Base-by-base conservation (phyloP, 1,284 basidiomycete species). In the Ceratobasidium sp. region DNA sequence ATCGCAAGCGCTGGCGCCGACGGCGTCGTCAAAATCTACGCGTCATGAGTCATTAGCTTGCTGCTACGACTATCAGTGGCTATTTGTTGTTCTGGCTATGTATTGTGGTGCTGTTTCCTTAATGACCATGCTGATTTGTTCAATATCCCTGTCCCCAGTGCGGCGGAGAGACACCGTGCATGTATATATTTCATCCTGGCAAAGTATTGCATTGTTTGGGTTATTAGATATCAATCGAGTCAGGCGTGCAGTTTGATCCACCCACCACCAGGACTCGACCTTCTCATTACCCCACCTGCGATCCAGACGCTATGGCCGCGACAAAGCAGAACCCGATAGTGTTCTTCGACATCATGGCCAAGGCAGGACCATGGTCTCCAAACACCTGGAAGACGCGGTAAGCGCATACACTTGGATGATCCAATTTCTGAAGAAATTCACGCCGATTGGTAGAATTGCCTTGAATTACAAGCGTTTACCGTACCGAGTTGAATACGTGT, bases 1-100 rank as follows among this genome's bases (percentile, higher is more conserved):
- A 90, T 98, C 86, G 95, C 92, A 11, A 96, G 93, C 80, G 93
- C 94, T 6, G 96, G 96, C 22, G 95, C 95, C 8, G 96, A 98
- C 82, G 95, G 96, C n/a, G 90, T 95, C 34, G 89, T 98, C 76
- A 95, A 96, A 81, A 85, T 98, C 58, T 98, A 77, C 46, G 75
- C 73, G n/a, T 69, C 65, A 43, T 69, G 49, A 69, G 58, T 61
- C 6, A 39, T 31, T n/a, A 14, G 6, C 58, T 61, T 61, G n/a
- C 34, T 61, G 37, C 29, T 24, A 41, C 31, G 58, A 41, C 37
- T 29, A 34, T 24, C 27, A 39, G 34, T 37, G 39, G 31, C n/a
- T 39, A 9, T 24, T 31, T 69, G 24, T 49, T 54, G 64, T 37
- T 69, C 53, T 27, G 51, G 46, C 37, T 41, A 66, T 53, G 24